Evolutionary conservation across 2,329 filamentous ascomycete genomes (phyloP), one percentile per base, ranked within the genome.

Genomic region (Hypoxylon sp.): DNA sequence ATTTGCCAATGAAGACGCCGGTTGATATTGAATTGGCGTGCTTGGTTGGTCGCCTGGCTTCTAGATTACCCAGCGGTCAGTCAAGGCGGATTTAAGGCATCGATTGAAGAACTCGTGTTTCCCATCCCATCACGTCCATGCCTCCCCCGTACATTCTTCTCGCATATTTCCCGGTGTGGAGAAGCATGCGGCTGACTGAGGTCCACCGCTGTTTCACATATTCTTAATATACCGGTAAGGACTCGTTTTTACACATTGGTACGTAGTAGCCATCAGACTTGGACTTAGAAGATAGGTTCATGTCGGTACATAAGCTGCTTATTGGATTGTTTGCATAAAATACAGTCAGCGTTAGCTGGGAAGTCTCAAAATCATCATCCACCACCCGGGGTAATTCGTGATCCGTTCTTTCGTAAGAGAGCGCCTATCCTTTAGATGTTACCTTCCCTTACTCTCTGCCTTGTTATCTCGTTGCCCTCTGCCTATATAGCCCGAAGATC

Each of bases 131-230:
- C 49, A 5, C 2, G 38, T 43, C 57, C 36, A 46, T 43, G 36
- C 60, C 38, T 57, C 30, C 14, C 50, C 48, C 49, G 21, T 38
- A 34, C 21, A 49, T 3, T n/a, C 30, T 57, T 28, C 23, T 21
- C 38, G 9, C 41, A 36, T 19, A 17, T 38, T 48, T 34, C 59
- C 55, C 34, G 50, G 41, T 53, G 55, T 41, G 66, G 63, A 32
- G 55, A 55, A 30, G 38, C 36, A 61, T 69, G 67, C 63, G 67
- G 63, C 67, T 69, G 67, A 67, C 51, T 62, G 63, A 67, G 59
- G 59, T 51, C 55, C 17, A 36, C 46, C 23, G 19, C 32, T 11
- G 49, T 63, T 59, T 63, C 58, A 63, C 63, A 60, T 65, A 59
- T 59, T 59, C 43, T 55, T 65, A 57, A 68, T 68, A 45, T 68